These are phyloP conservation scores for Naematelia aurantialba DNA, from an alignment of 768 basidiomycete species.

Conservation along the genomic window DNA sequence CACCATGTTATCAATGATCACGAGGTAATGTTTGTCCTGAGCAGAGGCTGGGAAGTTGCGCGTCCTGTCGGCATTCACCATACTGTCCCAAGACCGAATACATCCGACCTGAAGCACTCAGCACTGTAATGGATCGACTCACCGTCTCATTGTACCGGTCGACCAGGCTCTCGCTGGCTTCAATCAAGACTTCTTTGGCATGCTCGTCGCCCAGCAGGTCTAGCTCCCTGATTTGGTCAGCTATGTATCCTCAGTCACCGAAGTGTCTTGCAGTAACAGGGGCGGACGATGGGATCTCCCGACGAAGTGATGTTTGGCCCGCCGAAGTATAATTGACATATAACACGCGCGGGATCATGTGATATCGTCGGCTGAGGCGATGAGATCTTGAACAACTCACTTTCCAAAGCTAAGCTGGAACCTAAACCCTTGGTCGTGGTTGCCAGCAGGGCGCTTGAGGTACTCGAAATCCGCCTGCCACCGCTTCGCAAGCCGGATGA, in stretches of 20 bases:
- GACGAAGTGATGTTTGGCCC: too few relatives aligned
- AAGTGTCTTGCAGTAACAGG: neutral
- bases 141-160: slow-evolving; percentile 32
- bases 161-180: slow-evolving; percentile 30
- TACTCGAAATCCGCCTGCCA: slow-evolving; percentile 32
- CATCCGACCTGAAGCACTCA: slow-evolving; percentile 25
- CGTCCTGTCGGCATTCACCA: slow-evolving; percentile 15
- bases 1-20: slow-evolving; percentile 47
- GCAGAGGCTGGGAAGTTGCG: neutral
- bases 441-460: slow-evolving; percentile 23
- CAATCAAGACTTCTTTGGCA: slow-evolving; percentile 34
- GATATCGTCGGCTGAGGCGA: too few relatives aligned
- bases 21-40: slow-evolving; percentile 34
- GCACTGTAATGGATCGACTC: slow-evolving; percentile 9
- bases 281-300: neutral
- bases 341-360: too few relatives aligned
- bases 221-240: slow-evolving; percentile 35
- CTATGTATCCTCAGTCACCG: too few relatives aligned
- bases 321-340: too few relatives aligned
- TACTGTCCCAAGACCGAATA: slow-evolving; percentile 34
- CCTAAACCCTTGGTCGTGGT: slow-evolving; percentile 42
- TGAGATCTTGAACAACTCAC: too few relatives aligned
- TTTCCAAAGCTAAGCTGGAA: slow-evolving; percentile 36
- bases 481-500: slow-evolving; percentile 27
- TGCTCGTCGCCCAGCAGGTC: slow-evolving; percentile 29